phyloP scores from a whole-genome alignment of 2,329 filamentous ascomycete species.

The Celoporthe dispersa region DNA sequence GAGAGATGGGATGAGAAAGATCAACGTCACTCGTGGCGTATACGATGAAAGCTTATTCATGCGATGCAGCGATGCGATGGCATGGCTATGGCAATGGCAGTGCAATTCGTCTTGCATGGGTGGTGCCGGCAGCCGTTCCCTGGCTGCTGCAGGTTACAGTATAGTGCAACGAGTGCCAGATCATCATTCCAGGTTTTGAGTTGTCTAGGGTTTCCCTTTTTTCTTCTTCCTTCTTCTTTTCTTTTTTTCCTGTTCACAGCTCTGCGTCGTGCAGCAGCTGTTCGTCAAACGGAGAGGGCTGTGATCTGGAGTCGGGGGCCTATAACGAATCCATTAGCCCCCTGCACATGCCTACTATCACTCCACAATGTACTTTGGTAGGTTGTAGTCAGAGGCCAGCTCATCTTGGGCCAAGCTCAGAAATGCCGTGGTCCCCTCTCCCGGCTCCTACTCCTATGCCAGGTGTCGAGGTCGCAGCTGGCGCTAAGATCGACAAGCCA shows the following conservation, averaged over 20 bases:
- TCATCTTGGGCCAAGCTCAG: background rate
- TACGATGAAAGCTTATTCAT: background rate
- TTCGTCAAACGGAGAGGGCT: background rate
- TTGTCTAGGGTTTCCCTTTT: background rate
- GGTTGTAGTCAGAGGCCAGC: background rate
- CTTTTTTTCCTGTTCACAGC: background rate
- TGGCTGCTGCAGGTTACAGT: background rate
- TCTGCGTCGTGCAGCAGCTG: background rate
- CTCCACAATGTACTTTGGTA: background rate
- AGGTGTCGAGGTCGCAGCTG: background rate
- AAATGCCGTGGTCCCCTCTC: too few species aligned
- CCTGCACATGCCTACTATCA: too few species aligned
- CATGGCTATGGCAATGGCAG: background rate
- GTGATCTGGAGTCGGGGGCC: background rate
- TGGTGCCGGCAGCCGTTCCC: background rate
- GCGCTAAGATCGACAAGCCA: background rate
- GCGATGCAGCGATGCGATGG: background rate
- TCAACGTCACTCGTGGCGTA: slow-evolving; percentile 6
- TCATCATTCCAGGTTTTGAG: background rate
- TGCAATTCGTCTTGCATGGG: slow-evolving; percentile 1
- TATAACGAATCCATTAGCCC: too few species aligned
- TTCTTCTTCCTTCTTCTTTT: too few species aligned
- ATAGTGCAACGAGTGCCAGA: background rate
- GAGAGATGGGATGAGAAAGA: background rate
- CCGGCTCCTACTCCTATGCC: too few species aligned